These are phyloP conservation scores for Phytophthora quininea DNA, from an alignment of 352 stramenopile genomes.

Conservation along the genomic window DNA sequence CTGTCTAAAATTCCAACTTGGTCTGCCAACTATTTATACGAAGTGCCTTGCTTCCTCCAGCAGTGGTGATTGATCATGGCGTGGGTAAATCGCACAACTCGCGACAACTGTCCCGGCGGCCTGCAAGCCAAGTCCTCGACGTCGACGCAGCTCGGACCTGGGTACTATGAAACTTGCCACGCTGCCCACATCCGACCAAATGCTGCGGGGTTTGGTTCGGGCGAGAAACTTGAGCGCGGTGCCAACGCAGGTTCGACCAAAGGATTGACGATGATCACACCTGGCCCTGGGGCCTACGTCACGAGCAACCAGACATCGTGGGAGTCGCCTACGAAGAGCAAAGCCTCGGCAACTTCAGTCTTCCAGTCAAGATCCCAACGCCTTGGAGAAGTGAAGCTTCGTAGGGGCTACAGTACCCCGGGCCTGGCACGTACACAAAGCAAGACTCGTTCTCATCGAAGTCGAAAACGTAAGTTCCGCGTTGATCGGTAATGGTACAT, in stretches of 20 bases:
- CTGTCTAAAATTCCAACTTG: neutral
- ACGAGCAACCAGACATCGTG: conserved; percentile 49
- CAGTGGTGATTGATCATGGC: conserved; percentile 42
- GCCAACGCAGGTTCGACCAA: conserved; percentile 36
- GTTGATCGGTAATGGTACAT: neutral
- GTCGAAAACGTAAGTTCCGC: conserved; percentile 44
- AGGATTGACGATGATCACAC: conserved; percentile 55
- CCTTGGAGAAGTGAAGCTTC: conserved; percentile 33
- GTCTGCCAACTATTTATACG: conserved; percentile 1
- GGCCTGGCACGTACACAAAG: conserved; percentile 64
- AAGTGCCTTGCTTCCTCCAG: neutral
- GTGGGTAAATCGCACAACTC: conserved; percentile 75
- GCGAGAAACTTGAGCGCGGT: conserved; percentile 53
- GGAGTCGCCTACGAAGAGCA: conserved; percentile 63
- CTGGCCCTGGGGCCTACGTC: conserved; percentile 59
- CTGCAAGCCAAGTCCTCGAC: conserved; percentile 36
- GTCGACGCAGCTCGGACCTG: conserved; percentile 52
- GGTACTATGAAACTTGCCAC: conserved; percentile 63
- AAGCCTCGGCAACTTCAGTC: conserved; percentile 41
- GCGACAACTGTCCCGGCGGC: conserved; percentile 50
- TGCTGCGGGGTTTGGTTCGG: conserved; percentile 60
- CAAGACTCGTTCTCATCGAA: conserved; percentile 53
- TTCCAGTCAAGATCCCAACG: conserved; percentile 65
- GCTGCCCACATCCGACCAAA: conserved; percentile 52
- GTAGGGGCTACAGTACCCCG: conserved; percentile 49